Conservation (phyloP, 2,329 filamentous ascomycete species). For the Cladophialophora carrionii region DNA sequence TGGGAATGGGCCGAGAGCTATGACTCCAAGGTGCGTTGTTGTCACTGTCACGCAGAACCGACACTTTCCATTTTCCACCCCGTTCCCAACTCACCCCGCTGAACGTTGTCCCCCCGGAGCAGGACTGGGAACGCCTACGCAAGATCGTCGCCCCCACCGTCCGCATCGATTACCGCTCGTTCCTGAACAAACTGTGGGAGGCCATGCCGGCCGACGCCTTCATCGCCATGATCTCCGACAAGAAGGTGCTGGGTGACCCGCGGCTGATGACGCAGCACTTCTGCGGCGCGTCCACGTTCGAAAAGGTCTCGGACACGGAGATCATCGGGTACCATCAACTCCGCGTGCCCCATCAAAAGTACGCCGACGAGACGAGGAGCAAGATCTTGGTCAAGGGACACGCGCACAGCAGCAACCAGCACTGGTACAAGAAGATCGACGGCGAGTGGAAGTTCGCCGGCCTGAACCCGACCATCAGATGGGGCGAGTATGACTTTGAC, state of each 20-base stretch:
- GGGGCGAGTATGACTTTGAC: conserved; percentile 41
- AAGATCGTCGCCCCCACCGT: conserved; percentile 54
- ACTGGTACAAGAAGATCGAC: conserved; percentile 42
- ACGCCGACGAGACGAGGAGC: conserved; percentile 55
- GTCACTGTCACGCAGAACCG: neutral
- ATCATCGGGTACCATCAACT: conserved; percentile 41
- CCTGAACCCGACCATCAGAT: conserved; percentile 39
- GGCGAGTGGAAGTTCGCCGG: conserved; percentile 43
- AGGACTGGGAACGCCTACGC: conserved; percentile 49
- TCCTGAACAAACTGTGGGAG: conserved; percentile 64
- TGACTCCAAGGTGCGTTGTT: conserved; percentile 47
- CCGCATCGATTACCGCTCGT: conserved; percentile 71
- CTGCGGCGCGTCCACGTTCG: conserved; percentile 47
- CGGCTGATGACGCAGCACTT: conserved; percentile 68
- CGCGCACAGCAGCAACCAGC: conserved; percentile 49
- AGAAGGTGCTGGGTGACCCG: conserved; percentile 63
- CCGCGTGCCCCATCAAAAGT: conserved; percentile 64
- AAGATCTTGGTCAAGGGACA: conserved; percentile 63
- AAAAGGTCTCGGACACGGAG: conserved; percentile 38
- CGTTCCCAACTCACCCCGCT: no score
- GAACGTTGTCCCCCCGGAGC: no score
- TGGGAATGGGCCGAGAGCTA: conserved; percentile 54
- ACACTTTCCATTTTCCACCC: neutral
- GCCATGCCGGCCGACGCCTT: conserved; percentile 66
- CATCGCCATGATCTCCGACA: conserved; percentile 62